These are phyloP conservation scores for Camellia lanceoleosa DNA, from an alignment of 148 eudicot species.

Conservation along the genomic window DNA sequence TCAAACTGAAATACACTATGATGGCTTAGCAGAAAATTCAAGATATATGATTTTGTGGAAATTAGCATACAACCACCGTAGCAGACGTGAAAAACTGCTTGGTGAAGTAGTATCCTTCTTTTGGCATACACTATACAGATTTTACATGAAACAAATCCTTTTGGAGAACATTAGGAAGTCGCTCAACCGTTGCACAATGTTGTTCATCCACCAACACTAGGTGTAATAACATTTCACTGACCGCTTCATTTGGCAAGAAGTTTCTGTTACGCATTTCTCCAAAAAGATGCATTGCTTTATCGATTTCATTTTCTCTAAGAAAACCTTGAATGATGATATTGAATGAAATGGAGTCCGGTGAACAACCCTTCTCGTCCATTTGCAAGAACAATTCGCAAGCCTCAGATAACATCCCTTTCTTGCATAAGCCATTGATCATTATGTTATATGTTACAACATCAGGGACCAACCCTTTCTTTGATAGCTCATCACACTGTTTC, in stretches of 20 bases:
- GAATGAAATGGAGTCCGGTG: constrained; percentile 26
- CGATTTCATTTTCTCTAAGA: constrained; percentile 4
- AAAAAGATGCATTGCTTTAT: constrained; percentile 8
- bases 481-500: constrained; percentile 22
- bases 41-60: neutral
- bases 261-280: constrained; percentile 3
- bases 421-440: constrained; percentile 29
- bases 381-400: constrained; percentile 12
- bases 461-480: constrained; percentile 46
- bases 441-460: constrained; percentile 11
- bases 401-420: constrained; percentile 23
- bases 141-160: neutral
- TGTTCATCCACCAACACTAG: constrained; percentile 14
- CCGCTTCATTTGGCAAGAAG: constrained; percentile 14
- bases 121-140: neutral
- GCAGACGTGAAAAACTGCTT: neutral
- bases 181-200: neutral
- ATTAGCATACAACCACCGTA: neutral
- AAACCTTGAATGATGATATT: constrained; percentile 30
- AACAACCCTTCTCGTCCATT: constrained; percentile 19
- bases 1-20: too few relatives aligned
- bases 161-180: neutral
- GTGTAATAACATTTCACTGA: constrained; percentile 4
- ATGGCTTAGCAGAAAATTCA: too few relatives aligned
- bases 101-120: neutral